Evolutionary conservation across 805 yeast genomes (phyloP), one percentile per base, ranked within the genome.

Genomic region (Nakazawaea laoshanensis): DNA sequence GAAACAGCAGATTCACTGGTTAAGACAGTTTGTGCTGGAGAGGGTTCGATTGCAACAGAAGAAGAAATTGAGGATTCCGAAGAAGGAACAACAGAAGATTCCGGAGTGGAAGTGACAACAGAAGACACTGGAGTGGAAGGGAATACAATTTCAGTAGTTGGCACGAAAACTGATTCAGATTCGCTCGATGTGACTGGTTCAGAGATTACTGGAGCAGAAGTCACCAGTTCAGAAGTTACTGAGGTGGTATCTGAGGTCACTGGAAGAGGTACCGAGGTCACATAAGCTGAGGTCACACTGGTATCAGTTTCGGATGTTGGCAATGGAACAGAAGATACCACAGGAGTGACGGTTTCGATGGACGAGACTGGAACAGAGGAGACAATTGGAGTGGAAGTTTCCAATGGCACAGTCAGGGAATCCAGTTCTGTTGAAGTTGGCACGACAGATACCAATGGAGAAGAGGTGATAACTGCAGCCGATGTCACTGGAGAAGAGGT

Each of bases 311-410:
- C 19, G 20, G 36, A 31, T n/a, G n/a, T n/a, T n/a, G n/a, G n/a
- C n/a, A n/a, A n/a, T n/a, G n/a, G n/a, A n/a, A n/a, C n/a, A n/a
- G n/a, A n/a, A n/a, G n/a, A n/a, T n/a, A n/a, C n/a, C n/a, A n/a
- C n/a, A n/a, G n/a, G n/a, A n/a, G n/a, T n/a, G n/a, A n/a, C n/a
- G n/a, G 40, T 37, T 15, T 32, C 31, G 29, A 20, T 15, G 14
- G 26, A 17, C 22, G 37, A 26, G 10, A 42, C 37, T 7, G 53
- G 30, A 10, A 47, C 31, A 4, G 43, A 25, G 12, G 41, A 25
- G n/a, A 35, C 23, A 14, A 24, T 16, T 11, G 39, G 24, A 4
- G 31, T 4, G 13, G 37, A 11, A 14, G 32, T 12, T n/a, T 16
- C 11, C 10, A 27, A 27, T 15, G 20, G 22, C 4, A 9, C 17